Base-by-base conservation (phyloP, 305 asterid species). In the Solanum hybrid region DNA sequence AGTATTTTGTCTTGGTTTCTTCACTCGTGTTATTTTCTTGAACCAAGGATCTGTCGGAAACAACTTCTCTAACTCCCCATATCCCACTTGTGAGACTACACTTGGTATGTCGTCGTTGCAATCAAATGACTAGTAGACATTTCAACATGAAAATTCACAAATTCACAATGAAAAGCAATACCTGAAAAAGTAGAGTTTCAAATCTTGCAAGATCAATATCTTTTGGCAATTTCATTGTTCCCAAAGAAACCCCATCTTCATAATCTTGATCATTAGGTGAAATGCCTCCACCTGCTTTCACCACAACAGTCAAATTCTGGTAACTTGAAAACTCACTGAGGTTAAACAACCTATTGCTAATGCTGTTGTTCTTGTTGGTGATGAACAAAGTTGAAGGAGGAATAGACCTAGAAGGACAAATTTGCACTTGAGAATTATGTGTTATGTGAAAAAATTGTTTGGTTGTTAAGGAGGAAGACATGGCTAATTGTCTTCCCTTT, bases 141-240 rank as follows among this genome's bases (percentile, higher is more conserved):
- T 42, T 27, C 4, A 81, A 81, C 86, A 81, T 24, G 56, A 42
- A 42, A 40, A 38, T 38, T 38, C 42, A 16, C 26, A 38, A 35
- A 86, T 12, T 89, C 24, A 12, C 32, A 79, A 46, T n/a, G 31
- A 24, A 7, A 87, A 72, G 76, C 60, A 31, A 20, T 76, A 94
- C 98, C 99, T 97, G 99, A 92, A 97, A 96, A 76, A 96, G 94
- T 90, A 97, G 85, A 27, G 94, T 91, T 91, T 97, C 99, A 75
- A 97, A 97, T 93, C 98, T 93, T 80, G 93, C 90, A 20, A 97
- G 87, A 85, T 97, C 98, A 76, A 94, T 94, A 88, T 97, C 87
- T 5, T 89, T 42, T 14, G 99, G 99, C 76, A 97, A 95, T 73
- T 96, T 97, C 98, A 97, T 91, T 87, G 99, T 95, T 37, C 99